These are phyloP conservation scores for Chionographis japonica DNA, from an alignment of 106 monocot species.

Conservation along the genomic window DNA sequence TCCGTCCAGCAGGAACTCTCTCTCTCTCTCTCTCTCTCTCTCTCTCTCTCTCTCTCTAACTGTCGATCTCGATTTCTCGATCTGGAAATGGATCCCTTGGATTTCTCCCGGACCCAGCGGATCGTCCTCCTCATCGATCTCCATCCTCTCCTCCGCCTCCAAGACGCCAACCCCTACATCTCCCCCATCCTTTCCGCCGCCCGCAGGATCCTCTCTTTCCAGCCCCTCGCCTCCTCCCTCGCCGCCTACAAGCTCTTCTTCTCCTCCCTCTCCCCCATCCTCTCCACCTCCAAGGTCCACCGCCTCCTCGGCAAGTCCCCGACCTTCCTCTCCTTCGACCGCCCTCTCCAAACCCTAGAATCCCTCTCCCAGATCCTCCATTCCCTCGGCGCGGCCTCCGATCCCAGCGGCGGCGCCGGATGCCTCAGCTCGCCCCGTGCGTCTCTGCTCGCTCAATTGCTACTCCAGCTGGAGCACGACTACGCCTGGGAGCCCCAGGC, in stretches of 20 bases:
- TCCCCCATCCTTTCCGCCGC: slow-evolving; percentile 25
- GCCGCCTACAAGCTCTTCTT: slow-evolving; percentile 57
- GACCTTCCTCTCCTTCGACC: slow-evolving; percentile 45
- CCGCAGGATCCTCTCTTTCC: slow-evolving; percentile 15
- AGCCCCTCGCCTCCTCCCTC: slow-evolving; percentile 45
- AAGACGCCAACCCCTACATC: slow-evolving; percentile 14
- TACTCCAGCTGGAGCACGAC: slow-evolving; percentile 66
- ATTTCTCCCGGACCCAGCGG: slow-evolving; percentile 27
- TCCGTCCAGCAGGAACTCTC: no score
- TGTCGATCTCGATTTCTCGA: no score
- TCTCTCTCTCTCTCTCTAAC: no score
- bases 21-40: no score
- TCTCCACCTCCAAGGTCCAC: slow-evolving; percentile 58
- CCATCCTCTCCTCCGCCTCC: slow-evolving; percentile 36
- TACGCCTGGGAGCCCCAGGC: slow-evolving; percentile 60
- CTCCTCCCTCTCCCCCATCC: slow-evolving; percentile 76
- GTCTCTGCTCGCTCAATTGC: slow-evolving; percentile 34
- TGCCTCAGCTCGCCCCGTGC: slow-evolving; percentile 21
- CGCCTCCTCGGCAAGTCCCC: slow-evolving; percentile 43
- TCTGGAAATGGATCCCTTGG: neutral
- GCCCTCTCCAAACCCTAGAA: slow-evolving; percentile 34
- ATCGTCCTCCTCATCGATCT: slow-evolving; percentile 68
- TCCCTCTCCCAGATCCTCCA: slow-evolving; percentile 35
- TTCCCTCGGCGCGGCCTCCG: slow-evolving; percentile 10
- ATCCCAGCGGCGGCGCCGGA: neutral